These are phyloP conservation scores for Cymbidium sinense DNA, from an alignment of 106 monocot species.

Conservation along the genomic window DNA sequence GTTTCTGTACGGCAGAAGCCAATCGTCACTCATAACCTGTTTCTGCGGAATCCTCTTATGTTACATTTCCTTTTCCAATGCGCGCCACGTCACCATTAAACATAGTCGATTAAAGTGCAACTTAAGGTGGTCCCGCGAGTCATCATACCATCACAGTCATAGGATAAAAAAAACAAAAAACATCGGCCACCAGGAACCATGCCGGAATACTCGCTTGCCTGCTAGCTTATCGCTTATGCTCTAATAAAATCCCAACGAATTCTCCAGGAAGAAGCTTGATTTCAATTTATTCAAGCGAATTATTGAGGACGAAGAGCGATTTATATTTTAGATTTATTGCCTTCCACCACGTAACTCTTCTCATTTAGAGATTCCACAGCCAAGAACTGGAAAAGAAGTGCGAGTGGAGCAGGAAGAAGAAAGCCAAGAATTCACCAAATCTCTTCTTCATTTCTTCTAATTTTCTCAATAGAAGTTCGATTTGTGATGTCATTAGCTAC, in stretches of 20 bases:
- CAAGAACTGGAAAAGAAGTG: background rate
- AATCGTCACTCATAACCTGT: too few relatives aligned
- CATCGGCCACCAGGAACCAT: background rate
- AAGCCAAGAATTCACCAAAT: background rate
- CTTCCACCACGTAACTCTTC: background rate
- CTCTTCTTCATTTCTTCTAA: background rate
- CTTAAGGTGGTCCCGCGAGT: background rate
- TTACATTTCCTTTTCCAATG: too few relatives aligned
- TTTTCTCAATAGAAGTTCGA: background rate
- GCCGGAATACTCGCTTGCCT: background rate
- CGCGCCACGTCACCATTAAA: too few relatives aligned
- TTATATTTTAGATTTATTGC: background rate
- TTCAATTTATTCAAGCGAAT: background rate
- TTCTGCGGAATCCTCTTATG: too few relatives aligned
- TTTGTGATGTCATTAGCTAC: constrained; percentile 9
- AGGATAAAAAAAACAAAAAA: background rate
- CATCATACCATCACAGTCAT: background rate
- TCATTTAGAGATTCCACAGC: background rate
- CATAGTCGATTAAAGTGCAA: too few relatives aligned
- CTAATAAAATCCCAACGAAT: background rate
- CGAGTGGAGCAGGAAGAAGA: background rate
- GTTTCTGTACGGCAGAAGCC: too few relatives aligned
- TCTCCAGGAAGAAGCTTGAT: background rate
- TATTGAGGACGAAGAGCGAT: background rate
- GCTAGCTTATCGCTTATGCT: background rate